phyloP scores from a whole-genome alignment of 345 rosid species.

The Citrus unshiu region DNA sequence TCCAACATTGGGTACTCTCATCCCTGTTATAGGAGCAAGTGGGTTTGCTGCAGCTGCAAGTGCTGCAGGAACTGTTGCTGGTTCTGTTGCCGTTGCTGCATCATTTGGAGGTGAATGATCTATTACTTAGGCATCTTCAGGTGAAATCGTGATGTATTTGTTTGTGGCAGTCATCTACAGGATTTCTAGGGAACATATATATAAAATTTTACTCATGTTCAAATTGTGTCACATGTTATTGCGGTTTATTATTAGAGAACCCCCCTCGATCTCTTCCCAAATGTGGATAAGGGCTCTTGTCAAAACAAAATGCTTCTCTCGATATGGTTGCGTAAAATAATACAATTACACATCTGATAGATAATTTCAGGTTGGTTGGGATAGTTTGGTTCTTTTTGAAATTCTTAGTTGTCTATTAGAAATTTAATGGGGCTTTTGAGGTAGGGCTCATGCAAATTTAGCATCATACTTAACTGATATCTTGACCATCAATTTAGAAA shows the following conservation, averaged over 20 bases:
- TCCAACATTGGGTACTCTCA: constrained; percentile 83
- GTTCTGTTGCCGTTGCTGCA: constrained; percentile 99
- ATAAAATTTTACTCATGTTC: neutral
- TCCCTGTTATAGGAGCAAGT: constrained; percentile 94
- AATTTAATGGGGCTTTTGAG: neutral
- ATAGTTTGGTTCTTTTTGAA: neutral
- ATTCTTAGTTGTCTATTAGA: neutral
- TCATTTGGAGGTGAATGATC: constrained; percentile 89
- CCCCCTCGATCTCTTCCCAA: neutral
- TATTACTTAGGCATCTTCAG: neutral
- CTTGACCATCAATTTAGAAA: neutral
- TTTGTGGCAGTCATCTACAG: neutral
- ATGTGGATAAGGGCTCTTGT: neutral
- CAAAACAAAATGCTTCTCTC: neutral
- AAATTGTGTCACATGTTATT: neutral
- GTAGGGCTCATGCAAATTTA: neutral
- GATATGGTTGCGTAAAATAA: neutral
- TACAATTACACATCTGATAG: neutral
- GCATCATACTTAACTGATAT: neutral
- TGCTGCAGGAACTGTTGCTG: constrained; percentile 94
- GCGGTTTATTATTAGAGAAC: neutral
- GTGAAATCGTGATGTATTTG: neutral
- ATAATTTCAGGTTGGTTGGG: neutral
- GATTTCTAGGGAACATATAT: neutral
- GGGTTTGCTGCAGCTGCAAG: constrained; percentile 98